Conservation (phyloP, 202 grass and related monocot species). For the Carex arenaria region DNA sequence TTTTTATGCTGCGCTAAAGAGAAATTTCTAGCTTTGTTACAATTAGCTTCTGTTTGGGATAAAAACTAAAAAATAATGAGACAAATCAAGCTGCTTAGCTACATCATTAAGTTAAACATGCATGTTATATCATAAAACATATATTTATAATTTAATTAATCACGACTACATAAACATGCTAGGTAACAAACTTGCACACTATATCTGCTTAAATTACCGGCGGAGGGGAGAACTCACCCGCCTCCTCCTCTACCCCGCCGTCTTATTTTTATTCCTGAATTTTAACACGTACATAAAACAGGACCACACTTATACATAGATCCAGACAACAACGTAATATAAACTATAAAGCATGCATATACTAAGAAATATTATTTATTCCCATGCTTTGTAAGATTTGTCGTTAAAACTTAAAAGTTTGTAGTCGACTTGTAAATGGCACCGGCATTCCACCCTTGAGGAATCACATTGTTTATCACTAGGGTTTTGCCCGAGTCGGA, state of each 20-base stretch:
- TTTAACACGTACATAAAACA: background rate
- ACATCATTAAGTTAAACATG: background rate
- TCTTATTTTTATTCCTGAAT: slow-evolving; percentile 9
- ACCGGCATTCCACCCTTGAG: slow-evolving; percentile 43
- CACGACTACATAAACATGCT: background rate
- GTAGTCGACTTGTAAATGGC: slow-evolving; percentile 49
- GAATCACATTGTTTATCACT: slow-evolving; percentile 47
- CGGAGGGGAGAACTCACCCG: slow-evolving; percentile 20
- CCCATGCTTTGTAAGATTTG: slow-evolving; percentile 19
- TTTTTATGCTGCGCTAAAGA: background rate
- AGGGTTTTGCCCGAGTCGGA: slow-evolving; percentile 53
- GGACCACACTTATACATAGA: background rate
- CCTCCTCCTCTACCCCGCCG: slow-evolving; percentile 4
- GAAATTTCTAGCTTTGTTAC: background rate
- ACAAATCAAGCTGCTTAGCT: background rate
- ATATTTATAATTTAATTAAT: background rate
- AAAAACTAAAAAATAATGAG: background rate
- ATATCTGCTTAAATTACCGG: background rate
- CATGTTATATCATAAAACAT: background rate
- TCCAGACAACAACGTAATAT: background rate
- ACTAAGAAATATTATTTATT: background rate
- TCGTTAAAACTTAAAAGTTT: slow-evolving; percentile 41
- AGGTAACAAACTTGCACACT: background rate
- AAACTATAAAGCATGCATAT: background rate
- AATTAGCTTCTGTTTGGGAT: background rate